These are phyloP conservation scores for Trichoderma atroviride DNA, from an alignment of 2,329 filamentous ascomycete species.

Conservation along the genomic window DNA sequence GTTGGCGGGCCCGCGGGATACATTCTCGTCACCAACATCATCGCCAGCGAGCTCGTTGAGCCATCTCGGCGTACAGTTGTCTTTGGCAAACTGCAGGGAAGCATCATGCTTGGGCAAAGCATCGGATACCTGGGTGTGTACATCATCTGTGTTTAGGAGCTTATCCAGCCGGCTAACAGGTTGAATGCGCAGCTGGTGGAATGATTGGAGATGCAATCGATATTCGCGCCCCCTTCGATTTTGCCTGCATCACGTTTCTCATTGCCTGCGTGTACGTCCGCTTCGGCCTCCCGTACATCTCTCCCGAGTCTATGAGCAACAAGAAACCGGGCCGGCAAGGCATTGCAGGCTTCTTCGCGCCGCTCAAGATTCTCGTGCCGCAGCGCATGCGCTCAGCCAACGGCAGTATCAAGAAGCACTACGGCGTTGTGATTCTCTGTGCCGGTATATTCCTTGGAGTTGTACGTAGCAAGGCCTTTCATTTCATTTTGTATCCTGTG, in stretches of 20 bases:
- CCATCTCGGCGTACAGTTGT: conserved; percentile 63
- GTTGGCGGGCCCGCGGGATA: conserved; percentile 71
- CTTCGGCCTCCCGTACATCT: conserved; percentile 53
- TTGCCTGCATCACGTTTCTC: conserved; percentile 61
- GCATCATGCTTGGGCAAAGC: conserved; percentile 67
- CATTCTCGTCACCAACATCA: conserved; percentile 68
- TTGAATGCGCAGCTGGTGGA: conserved; percentile 55
- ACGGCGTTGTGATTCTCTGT: conserved; percentile 65
- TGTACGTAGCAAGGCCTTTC: conserved; percentile 36
- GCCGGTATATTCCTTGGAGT: conserved; percentile 68
- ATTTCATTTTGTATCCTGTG: not conserved
- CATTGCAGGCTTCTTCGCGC: conserved; percentile 62
- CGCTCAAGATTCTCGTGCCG: conserved; percentile 63
- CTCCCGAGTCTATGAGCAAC: conserved; percentile 40
- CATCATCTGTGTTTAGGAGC: not conserved
- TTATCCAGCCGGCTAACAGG: not conserved
- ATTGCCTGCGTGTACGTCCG: conserved; percentile 47
- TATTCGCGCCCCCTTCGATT: conserved; percentile 66
- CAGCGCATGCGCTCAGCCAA: conserved; percentile 55
- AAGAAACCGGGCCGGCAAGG: conserved; percentile 32
- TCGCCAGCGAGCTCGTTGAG: conserved; percentile 66
- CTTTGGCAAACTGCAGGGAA: conserved; percentile 67
- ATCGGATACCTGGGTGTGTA: conserved; percentile 59
- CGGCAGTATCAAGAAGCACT: conserved; percentile 57
- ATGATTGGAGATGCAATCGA: conserved; percentile 64